These are phyloP conservation scores for Ceratocystis smalleyi DNA, from an alignment of 2,329 filamentous ascomycete species.

Conservation along the genomic window DNA sequence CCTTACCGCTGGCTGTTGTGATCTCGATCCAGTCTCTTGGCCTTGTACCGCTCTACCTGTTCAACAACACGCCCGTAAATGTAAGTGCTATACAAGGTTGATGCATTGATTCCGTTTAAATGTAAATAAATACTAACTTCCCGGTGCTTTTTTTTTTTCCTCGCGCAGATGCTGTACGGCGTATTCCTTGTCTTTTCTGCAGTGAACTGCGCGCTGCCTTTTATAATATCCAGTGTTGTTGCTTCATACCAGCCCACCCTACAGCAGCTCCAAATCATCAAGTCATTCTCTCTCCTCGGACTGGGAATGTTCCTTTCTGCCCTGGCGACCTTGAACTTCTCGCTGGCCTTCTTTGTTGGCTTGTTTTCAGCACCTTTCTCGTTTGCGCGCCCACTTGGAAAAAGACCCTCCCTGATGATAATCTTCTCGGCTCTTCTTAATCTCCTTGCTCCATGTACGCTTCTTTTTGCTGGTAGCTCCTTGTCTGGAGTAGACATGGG, in stretches of 20 bases:
- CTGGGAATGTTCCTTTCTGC: conserved; percentile 84
- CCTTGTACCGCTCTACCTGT: conserved; percentile 67
- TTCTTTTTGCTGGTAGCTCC: conserved; percentile 34
- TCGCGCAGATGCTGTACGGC: conserved; percentile 44
- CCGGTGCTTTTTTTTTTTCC: neutral
- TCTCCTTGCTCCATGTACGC: conserved; percentile 44
- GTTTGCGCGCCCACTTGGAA: conserved; percentile 45
- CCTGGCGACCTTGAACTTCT: conserved; percentile 91
- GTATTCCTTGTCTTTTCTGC: conserved; percentile 44
- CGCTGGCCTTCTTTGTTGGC: conserved; percentile 70
- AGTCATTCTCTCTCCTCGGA: conserved; percentile 82
- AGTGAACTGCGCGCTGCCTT: conserved; percentile 41
- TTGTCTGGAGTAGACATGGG: conserved; percentile 30
- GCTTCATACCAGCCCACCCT: conserved; percentile 36
- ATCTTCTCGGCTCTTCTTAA: conserved; percentile 33
- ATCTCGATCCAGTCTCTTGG: conserved; percentile 59
- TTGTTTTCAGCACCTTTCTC: conserved; percentile 61
- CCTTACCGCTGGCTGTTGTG: conserved; percentile 60
- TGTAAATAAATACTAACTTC: neutral
- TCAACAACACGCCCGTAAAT: conserved; percentile 54
- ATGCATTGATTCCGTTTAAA: neutral
- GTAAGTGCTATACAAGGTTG: conserved; percentile 33
- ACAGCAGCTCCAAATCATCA: conserved; percentile 64
- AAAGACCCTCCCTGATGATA: conserved; percentile 28
- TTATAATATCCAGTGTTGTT: conserved; percentile 40